These are phyloP conservation scores for Epichloe sp. DNA, from an alignment of 2,329 filamentous ascomycete species.

Conservation along the genomic window DNA sequence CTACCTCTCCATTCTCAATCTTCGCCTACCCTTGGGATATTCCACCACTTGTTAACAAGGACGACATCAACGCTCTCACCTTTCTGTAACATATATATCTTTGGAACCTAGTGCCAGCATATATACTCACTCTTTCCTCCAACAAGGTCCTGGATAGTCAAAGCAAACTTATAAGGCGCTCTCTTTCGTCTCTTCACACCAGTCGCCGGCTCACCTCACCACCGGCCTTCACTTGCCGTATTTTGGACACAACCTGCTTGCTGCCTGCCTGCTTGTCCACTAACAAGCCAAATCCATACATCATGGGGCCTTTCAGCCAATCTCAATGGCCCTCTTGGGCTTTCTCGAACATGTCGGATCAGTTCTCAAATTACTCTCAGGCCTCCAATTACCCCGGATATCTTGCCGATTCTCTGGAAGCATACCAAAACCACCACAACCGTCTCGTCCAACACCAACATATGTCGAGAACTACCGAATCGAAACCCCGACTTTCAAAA, in stretches of 20 bases:
- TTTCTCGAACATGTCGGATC: slow-evolving; percentile 17
- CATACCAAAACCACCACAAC: slow-evolving; percentile 24
- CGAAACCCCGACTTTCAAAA: slow-evolving; percentile 42
- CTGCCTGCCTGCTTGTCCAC: neutral
- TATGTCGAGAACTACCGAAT: slow-evolving; percentile 29
- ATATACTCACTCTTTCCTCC: neutral
- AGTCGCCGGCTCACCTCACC: neutral
- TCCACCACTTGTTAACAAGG: slow-evolving; percentile 3
- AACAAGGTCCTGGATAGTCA: neutral
- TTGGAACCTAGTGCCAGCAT: neutral
- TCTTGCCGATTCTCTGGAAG: slow-evolving; percentile 25
- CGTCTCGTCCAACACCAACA: slow-evolving; percentile 25
- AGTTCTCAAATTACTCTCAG: slow-evolving; percentile 20
- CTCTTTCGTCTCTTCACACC: no score
- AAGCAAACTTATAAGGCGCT: neutral
- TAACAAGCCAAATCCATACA: neutral
- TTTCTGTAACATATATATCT: neutral
- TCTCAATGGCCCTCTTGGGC: slow-evolving; percentile 23
- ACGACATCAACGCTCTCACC: slow-evolving; percentile 5
- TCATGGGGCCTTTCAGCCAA: slow-evolving; percentile 22
- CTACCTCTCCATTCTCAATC: slow-evolving; percentile 10
- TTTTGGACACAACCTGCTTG: neutral
- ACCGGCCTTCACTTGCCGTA: neutral
- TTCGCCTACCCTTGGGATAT: slow-evolving; percentile 6
- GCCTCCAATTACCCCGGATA: slow-evolving; percentile 22